phyloP scores from a whole-genome alignment of 2,329 filamentous ascomycete species.

The Stachybotrys elegans region DNA sequence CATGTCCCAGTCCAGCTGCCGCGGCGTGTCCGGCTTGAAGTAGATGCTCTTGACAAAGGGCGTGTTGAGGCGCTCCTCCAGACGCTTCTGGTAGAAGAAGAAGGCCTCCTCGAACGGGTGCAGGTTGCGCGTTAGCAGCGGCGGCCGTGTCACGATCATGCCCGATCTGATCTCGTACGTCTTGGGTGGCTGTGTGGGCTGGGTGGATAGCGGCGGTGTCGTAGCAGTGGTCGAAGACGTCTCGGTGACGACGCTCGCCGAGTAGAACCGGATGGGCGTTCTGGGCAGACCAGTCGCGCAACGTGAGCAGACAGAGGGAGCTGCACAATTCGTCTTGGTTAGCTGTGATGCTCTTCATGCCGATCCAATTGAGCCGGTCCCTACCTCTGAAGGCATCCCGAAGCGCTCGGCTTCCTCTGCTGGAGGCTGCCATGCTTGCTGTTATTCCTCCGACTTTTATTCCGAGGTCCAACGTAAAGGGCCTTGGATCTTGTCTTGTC shows the following conservation, averaged over 20 bases:
- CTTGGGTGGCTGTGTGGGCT: slow-evolving; percentile 12
- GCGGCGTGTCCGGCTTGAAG: slow-evolving; percentile 84
- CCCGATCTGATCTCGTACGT: slow-evolving; percentile 54
- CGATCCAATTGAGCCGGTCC: slow-evolving; percentile 19
- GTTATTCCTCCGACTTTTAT: slow-evolving; percentile 7
- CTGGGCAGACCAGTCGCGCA: slow-evolving; percentile 27
- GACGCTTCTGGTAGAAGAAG: slow-evolving; percentile 94
- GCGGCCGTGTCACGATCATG: slow-evolving; percentile 82
- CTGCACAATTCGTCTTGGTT: slow-evolving; percentile 14
- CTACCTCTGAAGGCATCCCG: slow-evolving; percentile 46
- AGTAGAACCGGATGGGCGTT: slow-evolving; percentile 29
- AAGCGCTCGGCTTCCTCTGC: slow-evolving; percentile 49
- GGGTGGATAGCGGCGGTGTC: slow-evolving; percentile 9
- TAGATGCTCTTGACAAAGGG: slow-evolving; percentile 91
- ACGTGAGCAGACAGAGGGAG: slow-evolving; percentile 29
- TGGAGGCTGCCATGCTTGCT: slow-evolving; percentile 45
- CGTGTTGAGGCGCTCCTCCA: slow-evolving; percentile 86
- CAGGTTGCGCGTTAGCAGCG: slow-evolving; percentile 77
- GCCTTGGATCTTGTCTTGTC: slow-evolving; percentile 9
- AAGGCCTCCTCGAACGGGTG: slow-evolving; percentile 88
- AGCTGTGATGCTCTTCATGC: slow-evolving; percentile 5
- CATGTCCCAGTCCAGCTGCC: slow-evolving; percentile 83
- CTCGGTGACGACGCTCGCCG: slow-evolving; percentile 18
- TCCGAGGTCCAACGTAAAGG: slow-evolving; percentile 9
- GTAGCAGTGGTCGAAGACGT: slow-evolving; percentile 13